Evolutionary conservation across 2,329 filamentous ascomycete genomes (phyloP).

Genomic region (Elsinoe ampelina): DNA sequence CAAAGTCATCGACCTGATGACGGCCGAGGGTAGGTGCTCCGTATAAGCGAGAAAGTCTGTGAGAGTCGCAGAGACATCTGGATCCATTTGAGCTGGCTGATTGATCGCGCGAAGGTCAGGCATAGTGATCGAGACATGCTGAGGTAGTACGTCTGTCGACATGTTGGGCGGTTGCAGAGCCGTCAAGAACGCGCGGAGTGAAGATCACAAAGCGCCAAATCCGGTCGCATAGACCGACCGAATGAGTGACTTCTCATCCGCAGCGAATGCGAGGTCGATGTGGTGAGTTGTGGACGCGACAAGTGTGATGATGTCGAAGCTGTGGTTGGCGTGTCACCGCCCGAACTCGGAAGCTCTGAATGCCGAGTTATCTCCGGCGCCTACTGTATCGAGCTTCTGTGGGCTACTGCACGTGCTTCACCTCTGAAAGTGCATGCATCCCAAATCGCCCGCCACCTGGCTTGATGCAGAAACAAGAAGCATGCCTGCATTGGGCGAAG

Average conservation of each 20-base stretch:
- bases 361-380: constrained; percentile 7
- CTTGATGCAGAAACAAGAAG: too few relatives aligned
- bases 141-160: constrained; percentile 14
- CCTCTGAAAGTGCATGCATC: too few relatives aligned
- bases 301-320: not conserved
- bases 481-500: too few relatives aligned
- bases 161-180: constrained; percentile 9
- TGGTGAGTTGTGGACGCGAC: not conserved
- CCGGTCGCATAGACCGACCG: constrained; percentile 7
- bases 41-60: constrained; percentile 62
- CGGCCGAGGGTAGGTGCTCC: constrained; percentile 57
- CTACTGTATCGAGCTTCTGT: not conserved
- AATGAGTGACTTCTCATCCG: not conserved
- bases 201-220: not conserved
- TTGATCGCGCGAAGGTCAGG: constrained; percentile 15
- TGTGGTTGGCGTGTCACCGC: not conserved
- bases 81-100: constrained; percentile 33
- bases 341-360: not conserved
- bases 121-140: constrained; percentile 15
- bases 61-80: constrained; percentile 56
- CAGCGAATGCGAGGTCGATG: not conserved
- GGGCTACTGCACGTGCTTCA: too few relatives aligned
- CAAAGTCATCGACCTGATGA: constrained; percentile 53
- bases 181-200: not conserved
- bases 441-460: too few relatives aligned